These are phyloP conservation scores for Conoideocrella luteorostrata DNA, from an alignment of 2,329 filamentous ascomycete species.

Conservation along the genomic window DNA sequence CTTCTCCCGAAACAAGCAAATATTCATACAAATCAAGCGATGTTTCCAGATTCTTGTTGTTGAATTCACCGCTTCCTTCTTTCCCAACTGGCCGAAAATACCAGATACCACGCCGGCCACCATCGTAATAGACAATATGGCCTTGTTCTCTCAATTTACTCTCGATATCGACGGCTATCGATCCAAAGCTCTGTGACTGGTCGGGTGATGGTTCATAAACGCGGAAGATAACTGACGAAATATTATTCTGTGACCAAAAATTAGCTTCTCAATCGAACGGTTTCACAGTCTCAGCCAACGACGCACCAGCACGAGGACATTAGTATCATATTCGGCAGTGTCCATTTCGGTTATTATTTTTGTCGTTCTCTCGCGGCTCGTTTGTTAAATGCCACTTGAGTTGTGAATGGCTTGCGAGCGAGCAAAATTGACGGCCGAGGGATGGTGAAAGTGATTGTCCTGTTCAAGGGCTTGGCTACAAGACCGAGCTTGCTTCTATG, in stretches of 20 bases:
- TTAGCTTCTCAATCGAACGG: conserved; percentile 10
- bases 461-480: conserved; percentile 11
- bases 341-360: conserved; percentile 48
- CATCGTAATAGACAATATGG: conserved; percentile 47
- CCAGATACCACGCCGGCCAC: conserved; percentile 45
- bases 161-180: conserved; percentile 46
- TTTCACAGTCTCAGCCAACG: neutral
- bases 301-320: conserved; percentile 52
- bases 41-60: conserved; percentile 24
- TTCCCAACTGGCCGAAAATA: conserved; percentile 44
- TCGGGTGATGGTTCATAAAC: conserved; percentile 46
- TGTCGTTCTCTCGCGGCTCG: neutral
- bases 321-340: conserved; percentile 57
- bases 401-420: neutral
- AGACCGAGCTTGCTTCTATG: conserved; percentile 8
- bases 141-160: conserved; percentile 44
- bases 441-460: conserved; percentile 4
- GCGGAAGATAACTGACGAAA: conserved; percentile 47
- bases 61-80: conserved; percentile 26
- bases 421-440: conserved; percentile 16
- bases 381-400: conserved; percentile 3
- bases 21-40: conserved; percentile 38
- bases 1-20: conserved; percentile 38
- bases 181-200: conserved; percentile 36
- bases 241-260: conserved; percentile 42